These are phyloP conservation scores for Macrotyloma uniflorum DNA, from an alignment of 306 rosid species.

Conservation along the genomic window DNA sequence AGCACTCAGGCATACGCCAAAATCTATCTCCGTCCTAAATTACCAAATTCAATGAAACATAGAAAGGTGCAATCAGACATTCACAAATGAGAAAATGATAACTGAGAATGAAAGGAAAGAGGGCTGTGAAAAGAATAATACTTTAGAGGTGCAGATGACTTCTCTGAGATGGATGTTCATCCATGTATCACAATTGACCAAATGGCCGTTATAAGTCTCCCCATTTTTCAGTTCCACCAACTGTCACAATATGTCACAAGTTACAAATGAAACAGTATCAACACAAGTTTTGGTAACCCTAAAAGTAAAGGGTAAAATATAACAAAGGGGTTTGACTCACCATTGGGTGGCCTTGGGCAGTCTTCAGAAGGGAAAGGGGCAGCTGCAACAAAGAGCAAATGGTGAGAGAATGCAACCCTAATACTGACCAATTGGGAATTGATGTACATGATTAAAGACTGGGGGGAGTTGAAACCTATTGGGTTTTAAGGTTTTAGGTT, in stretches of 20 bases:
- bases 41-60: constrained; percentile 9
- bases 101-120: background rate
- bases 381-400: constrained; percentile 53
- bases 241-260: constrained; percentile 51
- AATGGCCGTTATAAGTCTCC: constrained; percentile 97
- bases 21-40: constrained; percentile 96
- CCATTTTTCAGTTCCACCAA: constrained; percentile 96
- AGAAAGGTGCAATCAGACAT: constrained; percentile 9
- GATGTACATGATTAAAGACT: background rate
- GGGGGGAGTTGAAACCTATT: background rate
- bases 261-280: constrained; percentile 34
- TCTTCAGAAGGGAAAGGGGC: constrained; percentile 92
- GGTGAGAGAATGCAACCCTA: constrained; percentile 32
- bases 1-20: constrained; percentile 99
- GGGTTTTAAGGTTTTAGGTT: constrained; percentile 2
- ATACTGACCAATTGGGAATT: constrained; percentile 4
- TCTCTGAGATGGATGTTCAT: constrained; percentile 99
- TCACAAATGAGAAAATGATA: background rate
- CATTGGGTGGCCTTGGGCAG: constrained; percentile 98
- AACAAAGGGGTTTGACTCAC: constrained; percentile 35
- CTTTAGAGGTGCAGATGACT: constrained; percentile 97
- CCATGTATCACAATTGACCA: constrained; percentile 99
- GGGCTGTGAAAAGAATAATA: constrained; percentile 32
- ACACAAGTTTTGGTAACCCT: constrained; percentile 4
- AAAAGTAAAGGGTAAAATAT: background rate